Conservation (phyloP, 2,329 filamentous ascomycete species). For the Aspergillus fijiensis region DNA sequence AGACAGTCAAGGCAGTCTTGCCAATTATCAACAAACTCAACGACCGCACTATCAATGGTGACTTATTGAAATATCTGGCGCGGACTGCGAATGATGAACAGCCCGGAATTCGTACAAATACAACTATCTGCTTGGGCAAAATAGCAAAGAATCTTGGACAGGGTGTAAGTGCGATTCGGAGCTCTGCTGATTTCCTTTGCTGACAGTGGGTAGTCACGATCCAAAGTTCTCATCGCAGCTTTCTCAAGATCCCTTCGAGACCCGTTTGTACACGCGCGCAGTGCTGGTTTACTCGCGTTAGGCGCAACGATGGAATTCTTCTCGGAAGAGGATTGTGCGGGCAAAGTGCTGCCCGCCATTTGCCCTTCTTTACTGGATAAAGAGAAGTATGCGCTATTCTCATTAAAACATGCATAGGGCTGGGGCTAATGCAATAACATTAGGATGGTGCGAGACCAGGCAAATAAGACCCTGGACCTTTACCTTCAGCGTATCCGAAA, state of each 20-base stretch:
- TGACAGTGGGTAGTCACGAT: slow-evolving; percentile 59
- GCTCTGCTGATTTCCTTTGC: slow-evolving; percentile 2
- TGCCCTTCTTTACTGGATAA: slow-evolving; percentile 88
- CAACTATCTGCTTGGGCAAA: slow-evolving; percentile 94
- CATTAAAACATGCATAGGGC: not conserved
- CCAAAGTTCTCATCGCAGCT: slow-evolving; percentile 89
- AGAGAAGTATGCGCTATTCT: slow-evolving; percentile 63
- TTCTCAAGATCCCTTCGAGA: slow-evolving; percentile 87
- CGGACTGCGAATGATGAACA: slow-evolving; percentile 98
- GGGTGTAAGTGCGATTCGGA: slow-evolving; percentile 40
- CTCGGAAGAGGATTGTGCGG: slow-evolving; percentile 83
- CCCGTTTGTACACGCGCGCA: slow-evolving; percentile 91
- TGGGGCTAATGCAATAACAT: slow-evolving; percentile 4
- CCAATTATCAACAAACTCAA: slow-evolving; percentile 85
- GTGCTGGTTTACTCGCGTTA: slow-evolving; percentile 82
- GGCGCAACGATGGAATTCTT: slow-evolving; percentile 84
- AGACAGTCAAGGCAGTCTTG: slow-evolving; percentile 92
- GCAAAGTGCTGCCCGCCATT: slow-evolving; percentile 77
- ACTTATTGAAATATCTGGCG: slow-evolving; percentile 83
- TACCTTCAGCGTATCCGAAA: slow-evolving; percentile 84
- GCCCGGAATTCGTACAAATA: slow-evolving; percentile 95
- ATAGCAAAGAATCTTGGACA: slow-evolving; percentile 85
- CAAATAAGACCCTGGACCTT: slow-evolving; percentile 81
- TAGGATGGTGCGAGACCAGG: slow-evolving; percentile 80
- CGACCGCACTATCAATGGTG: slow-evolving; percentile 89